phyloP scores from a whole-genome alignment of 2,329 filamentous ascomycete species.

The Cladosporium cucumerinum region DNA sequence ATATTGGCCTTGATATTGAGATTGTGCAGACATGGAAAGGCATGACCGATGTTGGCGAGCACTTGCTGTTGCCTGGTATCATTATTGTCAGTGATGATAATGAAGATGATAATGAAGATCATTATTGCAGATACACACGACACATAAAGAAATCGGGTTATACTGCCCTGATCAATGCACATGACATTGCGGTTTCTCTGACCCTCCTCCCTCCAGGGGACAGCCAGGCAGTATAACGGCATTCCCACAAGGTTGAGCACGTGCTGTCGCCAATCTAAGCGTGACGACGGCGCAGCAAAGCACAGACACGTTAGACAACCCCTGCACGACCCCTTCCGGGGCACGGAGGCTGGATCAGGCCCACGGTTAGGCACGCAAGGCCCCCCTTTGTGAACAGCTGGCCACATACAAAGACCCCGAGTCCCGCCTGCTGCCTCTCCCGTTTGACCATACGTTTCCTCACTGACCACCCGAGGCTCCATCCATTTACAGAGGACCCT shows the following conservation, averaged over 20 bases:
- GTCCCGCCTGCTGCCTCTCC: slow-evolving; percentile 9
- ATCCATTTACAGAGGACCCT: slow-evolving; percentile 16
- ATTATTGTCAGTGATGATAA: neutral
- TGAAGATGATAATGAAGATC: neutral
- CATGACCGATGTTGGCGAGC: neutral
- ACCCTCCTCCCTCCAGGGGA: no score
- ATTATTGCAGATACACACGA: neutral
- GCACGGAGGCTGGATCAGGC: neutral
- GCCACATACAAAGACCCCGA: slow-evolving; percentile 12
- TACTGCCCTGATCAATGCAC: no score
- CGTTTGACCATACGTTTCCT: slow-evolving; percentile 10
- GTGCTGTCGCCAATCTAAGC: neutral
- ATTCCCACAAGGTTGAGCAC: neutral
- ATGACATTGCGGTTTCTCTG: no score
- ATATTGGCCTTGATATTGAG: neutral
- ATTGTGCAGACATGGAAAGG: neutral
- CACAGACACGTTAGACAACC: neutral
- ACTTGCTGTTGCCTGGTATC: neutral
- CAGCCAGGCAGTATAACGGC: no score
- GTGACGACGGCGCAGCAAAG: neutral
- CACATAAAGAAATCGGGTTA: no score
- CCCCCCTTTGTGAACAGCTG: neutral
- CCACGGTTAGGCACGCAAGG: neutral
- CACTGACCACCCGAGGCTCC: slow-evolving; percentile 11
- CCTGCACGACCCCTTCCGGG: neutral